phyloP scores from a whole-genome alignment of 2,329 filamentous ascomycete species.

The Anthostomella pinea region DNA sequence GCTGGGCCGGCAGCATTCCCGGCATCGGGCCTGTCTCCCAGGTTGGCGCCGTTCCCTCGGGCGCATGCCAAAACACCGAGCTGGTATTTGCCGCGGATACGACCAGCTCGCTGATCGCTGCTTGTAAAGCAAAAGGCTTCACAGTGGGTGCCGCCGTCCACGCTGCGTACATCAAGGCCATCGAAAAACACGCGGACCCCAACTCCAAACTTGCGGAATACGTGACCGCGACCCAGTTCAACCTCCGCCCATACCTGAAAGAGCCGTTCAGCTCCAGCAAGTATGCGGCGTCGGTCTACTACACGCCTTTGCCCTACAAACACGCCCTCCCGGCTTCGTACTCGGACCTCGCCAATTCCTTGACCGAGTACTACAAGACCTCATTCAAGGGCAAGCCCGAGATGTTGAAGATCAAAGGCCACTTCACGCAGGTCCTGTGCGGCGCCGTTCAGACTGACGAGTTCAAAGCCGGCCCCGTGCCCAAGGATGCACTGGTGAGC shows the following conservation, averaged over 20 bases:
- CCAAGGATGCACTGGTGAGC: conserved; percentile 25
- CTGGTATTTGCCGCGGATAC: conserved; percentile 11
- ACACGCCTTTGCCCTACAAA: conserved; percentile 15
- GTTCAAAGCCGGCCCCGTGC: conserved; percentile 16
- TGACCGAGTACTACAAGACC: conserved; percentile 16
- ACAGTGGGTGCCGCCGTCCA: conserved; percentile 13
- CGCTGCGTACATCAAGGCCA: conserved; percentile 18
- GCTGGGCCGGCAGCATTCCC: conserved; percentile 13
- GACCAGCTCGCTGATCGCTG: conserved; percentile 7
- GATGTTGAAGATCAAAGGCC: conserved; percentile 17
- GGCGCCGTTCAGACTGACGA: conserved; percentile 20
- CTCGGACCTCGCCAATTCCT: conserved; percentile 14
- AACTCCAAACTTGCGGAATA: conserved; percentile 19
- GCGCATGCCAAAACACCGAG: conserved; percentile 14
- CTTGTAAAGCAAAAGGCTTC: conserved; percentile 11
- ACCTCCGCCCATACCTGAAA: conserved; percentile 25
- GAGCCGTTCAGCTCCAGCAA: conserved; percentile 20
- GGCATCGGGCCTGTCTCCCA: conserved; percentile 18
- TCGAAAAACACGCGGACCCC: conserved; percentile 19
- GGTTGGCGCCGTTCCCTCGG: conserved; percentile 10
- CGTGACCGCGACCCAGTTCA: conserved; percentile 24
- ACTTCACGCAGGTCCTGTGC: conserved; percentile 17
- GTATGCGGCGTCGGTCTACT: conserved; percentile 17
- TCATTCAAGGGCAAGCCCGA: conserved; percentile 16
- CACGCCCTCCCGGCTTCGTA: conserved; percentile 13